Percentiles rank a stretch among this genome's conserved stretches.
These are phyloP conservation scores for Ormosia emarginata DNA, from an alignment of 306 rosid genomes.

Conservation along the genomic window DNA sequence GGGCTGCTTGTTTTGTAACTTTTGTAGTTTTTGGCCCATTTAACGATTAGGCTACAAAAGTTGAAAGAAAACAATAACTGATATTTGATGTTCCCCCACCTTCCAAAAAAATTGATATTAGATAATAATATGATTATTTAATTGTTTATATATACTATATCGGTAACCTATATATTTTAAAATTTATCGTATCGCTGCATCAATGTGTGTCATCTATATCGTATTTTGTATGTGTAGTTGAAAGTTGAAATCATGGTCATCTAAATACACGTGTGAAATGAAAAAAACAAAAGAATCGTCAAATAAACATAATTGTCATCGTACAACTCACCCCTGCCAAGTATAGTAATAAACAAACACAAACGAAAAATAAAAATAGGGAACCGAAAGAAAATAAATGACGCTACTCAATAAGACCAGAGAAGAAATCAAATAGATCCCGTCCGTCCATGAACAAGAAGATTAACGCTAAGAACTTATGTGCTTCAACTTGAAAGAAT, in stretches of 20 bases:
- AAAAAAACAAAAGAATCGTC: conserved; percentile 55
- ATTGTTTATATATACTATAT: too few species aligned
- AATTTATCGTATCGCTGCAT: too few species aligned
- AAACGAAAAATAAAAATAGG: conserved; percentile 16
- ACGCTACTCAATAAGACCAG: conserved; percentile 14
- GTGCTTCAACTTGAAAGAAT: conserved; percentile 35
- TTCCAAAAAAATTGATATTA: too few species aligned
- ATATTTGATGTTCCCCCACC: too few species aligned
- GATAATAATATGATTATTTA: too few species aligned
- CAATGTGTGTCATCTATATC: too few species aligned
- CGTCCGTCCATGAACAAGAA: conserved; percentile 41
- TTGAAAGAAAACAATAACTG: too few species aligned
- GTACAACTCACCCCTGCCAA: conserved; percentile 10
- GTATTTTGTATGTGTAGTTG: too few species aligned
- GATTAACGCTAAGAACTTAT: conserved; percentile 22
- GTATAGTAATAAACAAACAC: conserved; percentile 40
- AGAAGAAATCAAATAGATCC: conserved; percentile 49
- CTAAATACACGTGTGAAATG: conserved; percentile 54
- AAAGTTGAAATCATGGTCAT: conserved; percentile 33
- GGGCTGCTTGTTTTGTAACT: too few species aligned
- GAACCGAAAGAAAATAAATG: not conserved
- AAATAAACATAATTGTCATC: conserved; percentile 32
- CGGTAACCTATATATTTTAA: too few species aligned
- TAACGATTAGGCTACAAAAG: too few species aligned
- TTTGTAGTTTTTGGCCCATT: too few species aligned